phyloP scores from a whole-genome alignment of 805 yeast species.

The Saccharomycopsis sp. region DNA sequence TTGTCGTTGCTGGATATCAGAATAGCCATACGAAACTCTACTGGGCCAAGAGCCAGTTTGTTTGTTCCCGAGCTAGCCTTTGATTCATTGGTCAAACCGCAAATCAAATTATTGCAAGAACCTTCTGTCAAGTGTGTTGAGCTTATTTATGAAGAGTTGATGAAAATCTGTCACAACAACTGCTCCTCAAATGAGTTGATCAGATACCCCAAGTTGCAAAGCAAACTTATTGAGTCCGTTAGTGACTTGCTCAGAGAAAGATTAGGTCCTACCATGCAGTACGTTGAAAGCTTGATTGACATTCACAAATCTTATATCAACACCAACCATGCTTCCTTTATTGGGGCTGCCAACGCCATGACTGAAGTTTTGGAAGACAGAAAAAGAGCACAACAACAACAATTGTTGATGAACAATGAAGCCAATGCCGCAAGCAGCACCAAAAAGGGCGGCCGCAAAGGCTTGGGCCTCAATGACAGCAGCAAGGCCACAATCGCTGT shows the following conservation, averaged over 20 bases:
- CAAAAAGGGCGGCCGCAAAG: not conserved
- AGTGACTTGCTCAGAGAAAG: conserved; percentile 73
- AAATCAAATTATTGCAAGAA: conserved; percentile 88
- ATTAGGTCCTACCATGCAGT: conserved; percentile 73
- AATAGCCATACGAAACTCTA: conserved; percentile 92
- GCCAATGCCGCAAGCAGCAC: conserved; percentile 7
- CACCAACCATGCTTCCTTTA: conserved; percentile 94
- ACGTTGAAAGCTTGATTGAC: conserved; percentile 73
- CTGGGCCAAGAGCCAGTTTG: conserved; percentile 92
- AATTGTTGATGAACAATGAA: no score
- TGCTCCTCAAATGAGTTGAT: conserved; percentile 42
- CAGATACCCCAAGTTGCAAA: conserved; percentile 87
- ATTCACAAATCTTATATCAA: conserved; percentile 92
- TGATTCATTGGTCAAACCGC: conserved; percentile 91
- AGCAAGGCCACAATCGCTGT: not conserved
- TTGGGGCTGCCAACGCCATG: conserved; percentile 94
- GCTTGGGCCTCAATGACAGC: not conserved
- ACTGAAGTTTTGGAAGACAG: conserved; percentile 76
- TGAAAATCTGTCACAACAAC: conserved; percentile 45
- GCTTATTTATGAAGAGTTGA: conserved; percentile 88
- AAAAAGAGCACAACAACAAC: no score
- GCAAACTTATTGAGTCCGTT: conserved; percentile 71
- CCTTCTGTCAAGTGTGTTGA: conserved; percentile 84
- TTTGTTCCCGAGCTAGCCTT: conserved; percentile 97
- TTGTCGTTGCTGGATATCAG: conserved; percentile 93